phyloP scores from a whole-genome alignment of 148 eudicot genomes.

The Chenopodium album region DNA sequence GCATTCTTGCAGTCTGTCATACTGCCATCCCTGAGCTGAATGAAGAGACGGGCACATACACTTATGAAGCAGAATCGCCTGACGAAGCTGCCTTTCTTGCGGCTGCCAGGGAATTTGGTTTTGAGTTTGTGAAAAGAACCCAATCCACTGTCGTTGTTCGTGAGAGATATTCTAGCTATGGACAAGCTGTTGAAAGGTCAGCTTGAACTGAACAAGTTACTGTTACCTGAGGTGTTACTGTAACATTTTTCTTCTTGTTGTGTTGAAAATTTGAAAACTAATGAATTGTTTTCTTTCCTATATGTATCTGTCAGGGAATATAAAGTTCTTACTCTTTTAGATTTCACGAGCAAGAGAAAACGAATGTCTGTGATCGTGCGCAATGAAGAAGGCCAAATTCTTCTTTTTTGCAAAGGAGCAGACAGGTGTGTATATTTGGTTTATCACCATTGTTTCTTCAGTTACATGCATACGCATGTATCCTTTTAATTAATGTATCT shows the following conservation, averaged over 20 bases:
- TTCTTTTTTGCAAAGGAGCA: slow-evolving; percentile 93
- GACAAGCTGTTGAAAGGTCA: slow-evolving; percentile 71
- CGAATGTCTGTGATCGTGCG: slow-evolving; percentile 88
- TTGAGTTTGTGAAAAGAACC: slow-evolving; percentile 79
- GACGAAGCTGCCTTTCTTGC: slow-evolving; percentile 95
- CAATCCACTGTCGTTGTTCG: slow-evolving; percentile 75
- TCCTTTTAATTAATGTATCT: background rate
- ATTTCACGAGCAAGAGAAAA: slow-evolving; percentile 95
- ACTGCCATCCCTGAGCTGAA: slow-evolving; percentile 89
- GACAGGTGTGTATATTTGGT: slow-evolving; percentile 63
- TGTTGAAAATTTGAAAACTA: background rate
- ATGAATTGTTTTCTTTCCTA: background rate
- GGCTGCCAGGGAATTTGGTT: slow-evolving; percentile 96
- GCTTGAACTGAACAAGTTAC: slow-evolving; percentile 11
- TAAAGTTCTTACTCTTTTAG: slow-evolving; percentile 82
- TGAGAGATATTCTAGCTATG: slow-evolving; percentile 57
- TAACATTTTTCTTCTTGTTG: background rate
- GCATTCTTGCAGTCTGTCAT: slow-evolving; percentile 86
- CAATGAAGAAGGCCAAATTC: slow-evolving; percentile 73
- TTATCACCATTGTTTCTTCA: slow-evolving; percentile 11
- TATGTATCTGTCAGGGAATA: slow-evolving; percentile 58
- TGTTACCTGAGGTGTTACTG: background rate
- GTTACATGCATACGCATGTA: background rate
- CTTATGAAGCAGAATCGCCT: slow-evolving; percentile 96
- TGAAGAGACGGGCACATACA: slow-evolving; percentile 61